These are phyloP conservation scores for Acrocalymma vagum DNA, from an alignment of 2,329 filamentous ascomycete genomes.

Conservation along the genomic window DNA sequence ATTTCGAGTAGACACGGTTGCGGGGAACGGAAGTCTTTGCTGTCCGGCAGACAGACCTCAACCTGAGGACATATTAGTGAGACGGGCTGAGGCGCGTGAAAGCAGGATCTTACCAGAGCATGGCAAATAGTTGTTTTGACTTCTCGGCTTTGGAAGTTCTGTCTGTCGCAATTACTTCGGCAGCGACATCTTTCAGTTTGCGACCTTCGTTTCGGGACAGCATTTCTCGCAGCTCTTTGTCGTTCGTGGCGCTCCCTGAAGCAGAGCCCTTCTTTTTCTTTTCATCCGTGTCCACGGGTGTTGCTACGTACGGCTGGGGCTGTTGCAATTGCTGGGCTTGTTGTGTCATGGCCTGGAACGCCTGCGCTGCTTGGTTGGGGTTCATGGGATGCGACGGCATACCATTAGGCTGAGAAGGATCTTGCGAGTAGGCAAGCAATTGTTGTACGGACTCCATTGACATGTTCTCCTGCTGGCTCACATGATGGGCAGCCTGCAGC, in stretches of 20 bases:
- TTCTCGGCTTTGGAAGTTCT: constrained; percentile 83
- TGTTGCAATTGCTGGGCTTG: too few species aligned
- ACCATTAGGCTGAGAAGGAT: constrained; percentile 24
- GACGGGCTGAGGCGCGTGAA: neutral
- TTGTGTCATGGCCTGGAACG: constrained; percentile 37
- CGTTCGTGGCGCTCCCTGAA: constrained; percentile 79
- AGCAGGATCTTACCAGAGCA: constrained; percentile 74
- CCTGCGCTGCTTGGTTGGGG: constrained; percentile 25
- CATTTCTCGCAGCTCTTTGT: constrained; percentile 80
- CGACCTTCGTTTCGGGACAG: constrained; percentile 75
- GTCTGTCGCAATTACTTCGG: constrained; percentile 80
- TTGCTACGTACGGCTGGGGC: constrained; percentile 34
- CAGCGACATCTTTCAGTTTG: constrained; percentile 74
- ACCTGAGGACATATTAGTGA: constrained; percentile 60
- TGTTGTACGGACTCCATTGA: constrained; percentile 44
- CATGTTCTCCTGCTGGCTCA: constrained; percentile 44
- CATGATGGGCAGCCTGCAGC: constrained; percentile 46
- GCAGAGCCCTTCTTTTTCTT: constrained; percentile 65
- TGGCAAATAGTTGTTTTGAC: constrained; percentile 85
- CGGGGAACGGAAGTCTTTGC: constrained; percentile 88
- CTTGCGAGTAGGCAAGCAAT: constrained; percentile 37
- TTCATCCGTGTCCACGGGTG: constrained; percentile 48
- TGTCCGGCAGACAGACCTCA: constrained; percentile 73
- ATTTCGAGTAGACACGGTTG: constrained; percentile 93
- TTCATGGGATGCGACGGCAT: constrained; percentile 38